phyloP scores from a whole-genome alignment of 1,139 yeast genomes.

The Pichia sp. region DNA sequence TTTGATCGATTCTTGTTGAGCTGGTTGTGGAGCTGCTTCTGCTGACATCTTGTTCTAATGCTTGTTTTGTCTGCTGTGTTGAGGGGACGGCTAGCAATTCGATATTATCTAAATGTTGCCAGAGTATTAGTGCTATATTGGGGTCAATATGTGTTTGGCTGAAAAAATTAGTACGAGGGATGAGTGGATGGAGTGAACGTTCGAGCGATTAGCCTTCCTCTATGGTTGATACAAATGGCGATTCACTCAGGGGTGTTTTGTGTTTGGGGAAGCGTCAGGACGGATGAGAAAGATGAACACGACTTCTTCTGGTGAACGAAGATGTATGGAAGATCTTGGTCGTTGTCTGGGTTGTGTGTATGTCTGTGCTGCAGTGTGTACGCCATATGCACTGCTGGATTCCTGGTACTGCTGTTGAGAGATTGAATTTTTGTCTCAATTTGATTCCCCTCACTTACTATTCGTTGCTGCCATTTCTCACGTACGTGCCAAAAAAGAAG shows the following conservation, averaged over 20 bases:
- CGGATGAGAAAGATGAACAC: background rate
- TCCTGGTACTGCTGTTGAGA: background rate
- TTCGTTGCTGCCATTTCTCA: constrained; percentile 6
- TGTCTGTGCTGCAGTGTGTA: background rate
- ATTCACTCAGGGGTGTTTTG: background rate
- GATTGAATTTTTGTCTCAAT: background rate
- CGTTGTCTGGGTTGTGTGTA: background rate
- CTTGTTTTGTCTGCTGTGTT: background rate
- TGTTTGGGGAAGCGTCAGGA: background rate
- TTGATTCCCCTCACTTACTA: constrained; percentile 12
- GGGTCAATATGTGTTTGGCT: background rate
- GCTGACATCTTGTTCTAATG: constrained; percentile 16
- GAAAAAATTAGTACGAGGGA: background rate
- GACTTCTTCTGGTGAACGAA: background rate
- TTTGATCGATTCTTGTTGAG: constrained; percentile 15
- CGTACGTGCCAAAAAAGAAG: background rate
- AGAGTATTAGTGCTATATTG: too few species aligned
- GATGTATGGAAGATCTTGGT: too few species aligned
- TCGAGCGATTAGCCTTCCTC: background rate
- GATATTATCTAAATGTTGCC: too few species aligned
- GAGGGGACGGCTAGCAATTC: too few species aligned
- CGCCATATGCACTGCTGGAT: background rate
- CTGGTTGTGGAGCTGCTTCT: constrained; percentile 2
- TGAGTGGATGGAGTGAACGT: background rate
- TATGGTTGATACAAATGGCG: background rate